Evolutionary conservation across 305 asterid genomes (phyloP).

Genomic region (Fraxinus latifolia): DNA sequence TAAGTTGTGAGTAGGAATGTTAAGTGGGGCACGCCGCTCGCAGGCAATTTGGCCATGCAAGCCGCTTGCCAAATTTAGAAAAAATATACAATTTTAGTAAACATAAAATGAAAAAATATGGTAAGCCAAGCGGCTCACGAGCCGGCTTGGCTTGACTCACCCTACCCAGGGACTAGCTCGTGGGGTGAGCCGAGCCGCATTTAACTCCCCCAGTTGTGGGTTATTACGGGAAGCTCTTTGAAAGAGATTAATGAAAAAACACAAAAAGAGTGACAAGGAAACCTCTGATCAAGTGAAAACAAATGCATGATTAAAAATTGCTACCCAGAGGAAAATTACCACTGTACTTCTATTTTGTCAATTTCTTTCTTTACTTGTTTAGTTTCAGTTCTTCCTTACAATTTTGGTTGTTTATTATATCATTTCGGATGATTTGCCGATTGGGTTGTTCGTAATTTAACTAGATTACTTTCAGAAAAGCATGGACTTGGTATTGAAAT

Average conservation of each 20-base stretch:
- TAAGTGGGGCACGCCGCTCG: not conserved
- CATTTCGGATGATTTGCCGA: not conserved
- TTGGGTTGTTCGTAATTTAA: not conserved
- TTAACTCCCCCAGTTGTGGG: not conserved
- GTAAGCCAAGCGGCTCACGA: not conserved
- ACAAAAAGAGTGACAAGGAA: not conserved
- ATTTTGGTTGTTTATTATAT: not conserved
- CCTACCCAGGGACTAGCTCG: not conserved
- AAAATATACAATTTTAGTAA: not conserved
- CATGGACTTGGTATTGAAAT: not conserved
- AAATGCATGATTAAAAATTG: not conserved
- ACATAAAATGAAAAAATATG: too few relatives aligned
- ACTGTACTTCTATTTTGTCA: not conserved
- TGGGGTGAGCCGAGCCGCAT: not conserved
- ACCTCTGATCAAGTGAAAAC: not conserved
- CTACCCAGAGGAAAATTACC: not conserved
- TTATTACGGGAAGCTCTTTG: not conserved
- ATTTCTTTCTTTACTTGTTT: not conserved
- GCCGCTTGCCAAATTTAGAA: not conserved
- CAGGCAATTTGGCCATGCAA: not conserved
- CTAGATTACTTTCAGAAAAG: not conserved
- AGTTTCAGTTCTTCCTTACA: not conserved
- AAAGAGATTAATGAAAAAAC: not conserved
- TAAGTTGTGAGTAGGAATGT: not conserved
- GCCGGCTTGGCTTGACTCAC: not conserved